phyloP scores from a whole-genome alignment of 768 basidiomycete genomes.

The Rhodotorula taiwanensis region DNA sequence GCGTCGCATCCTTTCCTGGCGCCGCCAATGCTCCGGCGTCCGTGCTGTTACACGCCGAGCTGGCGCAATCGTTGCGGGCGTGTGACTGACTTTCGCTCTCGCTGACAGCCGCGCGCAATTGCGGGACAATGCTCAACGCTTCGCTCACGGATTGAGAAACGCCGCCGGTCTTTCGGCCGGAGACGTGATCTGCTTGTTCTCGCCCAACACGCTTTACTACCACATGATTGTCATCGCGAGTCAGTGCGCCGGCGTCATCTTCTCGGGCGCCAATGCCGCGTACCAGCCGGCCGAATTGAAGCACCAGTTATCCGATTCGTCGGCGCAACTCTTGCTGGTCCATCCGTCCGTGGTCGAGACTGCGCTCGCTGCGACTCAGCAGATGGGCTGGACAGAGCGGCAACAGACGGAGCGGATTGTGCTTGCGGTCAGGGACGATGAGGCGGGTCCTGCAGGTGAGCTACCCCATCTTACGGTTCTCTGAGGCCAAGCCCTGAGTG shows the following conservation, averaged over 20 bases:
- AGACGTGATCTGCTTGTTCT: conserved; percentile 32
- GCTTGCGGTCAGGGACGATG: conserved; percentile 38
- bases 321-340: conserved; percentile 56
- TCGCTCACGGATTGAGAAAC: conserved; percentile 26
- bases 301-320: conserved; percentile 64
- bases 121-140: conserved; percentile 3
- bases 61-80: too few relatives aligned
- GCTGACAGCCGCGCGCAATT: conserved; percentile 15
- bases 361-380: conserved; percentile 56
- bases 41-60: too few relatives aligned
- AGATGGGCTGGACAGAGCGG: conserved; percentile 46
- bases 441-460: conserved; percentile 41
- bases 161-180: conserved; percentile 5
- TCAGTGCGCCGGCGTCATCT: conserved; percentile 35
- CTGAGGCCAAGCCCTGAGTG: too few relatives aligned
- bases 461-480: too few relatives aligned
- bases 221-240: conserved; percentile 21
- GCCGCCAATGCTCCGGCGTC: too few relatives aligned
- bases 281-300: conserved; percentile 64
- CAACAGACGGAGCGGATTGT: conserved; percentile 29
- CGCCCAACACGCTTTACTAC: conserved; percentile 38
- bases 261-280: conserved; percentile 51
- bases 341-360: conserved; percentile 57
- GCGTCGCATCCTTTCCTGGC: too few relatives aligned
- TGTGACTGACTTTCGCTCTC: too few relatives aligned